phyloP scores from a whole-genome alignment of 106 monocot species.

The Gastrodia elata region DNA sequence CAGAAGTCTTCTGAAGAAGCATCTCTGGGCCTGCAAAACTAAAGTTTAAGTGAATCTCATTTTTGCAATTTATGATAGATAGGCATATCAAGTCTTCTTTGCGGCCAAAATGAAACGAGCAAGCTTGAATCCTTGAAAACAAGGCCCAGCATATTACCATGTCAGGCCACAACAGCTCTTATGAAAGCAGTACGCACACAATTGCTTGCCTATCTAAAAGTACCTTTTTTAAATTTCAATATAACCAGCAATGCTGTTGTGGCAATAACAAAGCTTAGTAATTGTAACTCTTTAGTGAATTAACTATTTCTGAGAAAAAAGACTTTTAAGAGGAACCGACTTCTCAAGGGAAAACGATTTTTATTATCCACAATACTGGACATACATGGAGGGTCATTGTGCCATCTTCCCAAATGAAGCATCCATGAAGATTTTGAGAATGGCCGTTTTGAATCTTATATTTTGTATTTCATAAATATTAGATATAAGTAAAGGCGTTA shows the following conservation, averaged over 20 bases:
- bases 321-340: background rate
- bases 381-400: background rate
- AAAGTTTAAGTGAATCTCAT: constrained; percentile 4
- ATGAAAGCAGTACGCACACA: background rate
- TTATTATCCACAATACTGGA: background rate
- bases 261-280: background rate
- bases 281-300: background rate
- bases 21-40: constrained; percentile 63
- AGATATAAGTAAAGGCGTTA: background rate
- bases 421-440: background rate
- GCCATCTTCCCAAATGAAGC: background rate
- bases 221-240: background rate
- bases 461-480: background rate
- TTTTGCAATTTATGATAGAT: background rate
- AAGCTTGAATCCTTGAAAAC: background rate
- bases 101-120: background rate
- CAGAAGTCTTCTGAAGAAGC: constrained; percentile 59
- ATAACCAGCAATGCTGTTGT: background rate
- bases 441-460: background rate
- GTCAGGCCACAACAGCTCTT: background rate
- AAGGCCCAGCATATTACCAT: background rate
- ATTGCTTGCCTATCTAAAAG: background rate
- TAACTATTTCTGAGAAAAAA: background rate
- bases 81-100: background rate
- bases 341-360: background rate